Evolutionary conservation across 2,329 filamentous ascomycete genomes (phyloP).

Genomic region (Sphaerulina populicola): DNA sequence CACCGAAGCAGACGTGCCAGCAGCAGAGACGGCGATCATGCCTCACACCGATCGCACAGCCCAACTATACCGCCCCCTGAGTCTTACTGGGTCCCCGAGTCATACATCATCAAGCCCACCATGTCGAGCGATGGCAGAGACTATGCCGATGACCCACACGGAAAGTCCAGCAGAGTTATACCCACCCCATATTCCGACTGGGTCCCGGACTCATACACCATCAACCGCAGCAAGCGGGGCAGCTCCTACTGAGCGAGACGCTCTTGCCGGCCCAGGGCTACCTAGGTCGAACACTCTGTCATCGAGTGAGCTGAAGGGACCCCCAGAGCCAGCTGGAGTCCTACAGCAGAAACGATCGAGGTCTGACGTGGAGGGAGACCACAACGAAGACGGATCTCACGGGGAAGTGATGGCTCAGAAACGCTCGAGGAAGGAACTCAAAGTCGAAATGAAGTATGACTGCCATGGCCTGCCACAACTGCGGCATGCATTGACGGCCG

Average conservation of each 20-base stretch:
- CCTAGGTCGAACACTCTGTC: background rate
- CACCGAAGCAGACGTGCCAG: background rate
- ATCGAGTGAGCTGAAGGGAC: background rate
- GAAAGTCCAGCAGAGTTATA: conserved; percentile 1
- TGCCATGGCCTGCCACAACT: conserved; percentile 18
- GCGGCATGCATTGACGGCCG: conserved; percentile 2
- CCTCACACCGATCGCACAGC: background rate
- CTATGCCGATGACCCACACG: background rate
- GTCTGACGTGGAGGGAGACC: conserved; percentile 6
- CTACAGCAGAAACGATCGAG: conserved; percentile 1
- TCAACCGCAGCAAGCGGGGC: background rate
- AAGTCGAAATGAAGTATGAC: conserved; percentile 23
- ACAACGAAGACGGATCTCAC: background rate
- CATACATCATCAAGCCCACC: background rate
- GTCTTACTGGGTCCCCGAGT: background rate
- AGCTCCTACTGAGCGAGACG: background rate
- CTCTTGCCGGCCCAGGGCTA: background rate
- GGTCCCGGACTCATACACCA: conserved; percentile 14
- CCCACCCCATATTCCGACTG: conserved; percentile 6
- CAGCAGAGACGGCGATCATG: background rate
- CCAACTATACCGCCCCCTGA: background rate
- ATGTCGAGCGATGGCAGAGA: background rate
- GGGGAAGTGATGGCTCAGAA: background rate
- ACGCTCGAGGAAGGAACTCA: conserved; percentile 12
- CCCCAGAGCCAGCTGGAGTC: background rate